A percentile compares a stretch with the other conserved stretches of the same genome.
These are phyloP conservation scores for Rhododendron vialii DNA, from an alignment of 148 eudicot species.

Conservation along the genomic window DNA sequence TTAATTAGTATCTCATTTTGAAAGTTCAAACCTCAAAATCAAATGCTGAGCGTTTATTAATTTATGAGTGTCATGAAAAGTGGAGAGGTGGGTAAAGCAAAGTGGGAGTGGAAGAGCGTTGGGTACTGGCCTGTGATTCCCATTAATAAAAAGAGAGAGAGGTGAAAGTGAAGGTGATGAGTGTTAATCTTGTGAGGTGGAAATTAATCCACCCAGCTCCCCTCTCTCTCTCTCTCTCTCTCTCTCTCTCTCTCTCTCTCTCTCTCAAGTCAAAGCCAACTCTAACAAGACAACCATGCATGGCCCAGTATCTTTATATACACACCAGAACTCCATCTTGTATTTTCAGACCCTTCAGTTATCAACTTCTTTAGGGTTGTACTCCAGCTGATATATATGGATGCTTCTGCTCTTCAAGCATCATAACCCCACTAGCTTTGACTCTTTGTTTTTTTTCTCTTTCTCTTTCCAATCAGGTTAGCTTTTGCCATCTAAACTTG, in stretches of 20 bases:
- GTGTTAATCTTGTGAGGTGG: slow-evolving; percentile 37
- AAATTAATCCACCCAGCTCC: slow-evolving; percentile 41
- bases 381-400: not conserved
- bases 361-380: not conserved
- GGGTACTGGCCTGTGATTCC: slow-evolving; percentile 41
- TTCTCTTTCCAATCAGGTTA: slow-evolving; percentile 11
- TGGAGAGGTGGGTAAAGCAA: slow-evolving; percentile 27
- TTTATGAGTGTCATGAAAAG: slow-evolving; percentile 52
- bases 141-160: slow-evolving; percentile 45
- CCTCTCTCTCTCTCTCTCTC: slow-evolving; percentile 12
- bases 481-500: not conserved
- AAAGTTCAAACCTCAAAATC: slow-evolving; percentile 18
- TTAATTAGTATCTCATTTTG: slow-evolving; percentile 4
- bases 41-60: slow-evolving; percentile 17
- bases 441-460: not conserved
- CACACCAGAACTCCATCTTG: not conserved
- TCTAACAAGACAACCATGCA: slow-evolving; percentile 10
- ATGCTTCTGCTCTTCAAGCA: not conserved
- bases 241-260: slow-evolving; percentile 7
- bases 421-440: slow-evolving; percentile 1
- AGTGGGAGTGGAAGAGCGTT: slow-evolving; percentile 34
- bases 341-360: slow-evolving; percentile 4
- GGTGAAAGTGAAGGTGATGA: slow-evolving; percentile 24
- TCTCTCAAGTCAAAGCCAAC: slow-evolving; percentile 20
- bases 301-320: slow-evolving; percentile 17